These are phyloP conservation scores for Zelonia costaricensis DNA, from an alignment of 208 protist genomes.

Conservation along the genomic window DNA sequence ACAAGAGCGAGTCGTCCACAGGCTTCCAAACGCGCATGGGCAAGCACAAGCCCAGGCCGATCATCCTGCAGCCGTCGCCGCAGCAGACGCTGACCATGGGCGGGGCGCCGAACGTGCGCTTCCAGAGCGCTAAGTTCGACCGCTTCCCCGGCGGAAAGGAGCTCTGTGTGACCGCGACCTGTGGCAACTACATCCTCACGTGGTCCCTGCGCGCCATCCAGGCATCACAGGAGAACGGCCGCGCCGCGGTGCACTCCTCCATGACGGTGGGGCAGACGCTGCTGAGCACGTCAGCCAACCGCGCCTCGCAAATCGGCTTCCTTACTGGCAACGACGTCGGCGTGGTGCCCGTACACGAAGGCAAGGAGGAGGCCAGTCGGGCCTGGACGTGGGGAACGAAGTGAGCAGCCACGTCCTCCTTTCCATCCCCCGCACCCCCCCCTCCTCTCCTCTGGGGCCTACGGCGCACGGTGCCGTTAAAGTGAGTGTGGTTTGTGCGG, in stretches of 20 bases:
- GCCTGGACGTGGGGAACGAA: conserved; percentile 33
- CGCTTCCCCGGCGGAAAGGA: conserved; percentile 32
- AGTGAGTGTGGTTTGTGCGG: too few relatives aligned
- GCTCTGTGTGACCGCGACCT: conserved; percentile 53
- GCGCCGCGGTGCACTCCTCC: conserved; percentile 18
- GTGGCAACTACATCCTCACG: conserved; percentile 44
- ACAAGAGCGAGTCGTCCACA: conserved; percentile 27
- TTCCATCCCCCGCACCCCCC: neutral
- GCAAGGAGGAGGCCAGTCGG: conserved; percentile 15
- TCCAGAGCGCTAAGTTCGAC: conserved; percentile 50
- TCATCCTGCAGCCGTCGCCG: conserved; percentile 45
- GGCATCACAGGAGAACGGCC: conserved; percentile 38
- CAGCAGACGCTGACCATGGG: conserved; percentile 43
- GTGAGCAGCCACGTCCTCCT: too few relatives aligned
- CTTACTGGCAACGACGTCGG: conserved; percentile 24
- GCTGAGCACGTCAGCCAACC: conserved; percentile 31
- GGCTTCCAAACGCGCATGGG: conserved; percentile 61
- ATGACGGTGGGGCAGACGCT: conserved; percentile 28
- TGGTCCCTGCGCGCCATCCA: conserved; percentile 55
- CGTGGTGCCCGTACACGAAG: conserved; percentile 26
- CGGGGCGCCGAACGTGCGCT: conserved; percentile 38
- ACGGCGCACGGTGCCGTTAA: too few relatives aligned
- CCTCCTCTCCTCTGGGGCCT: too few relatives aligned
- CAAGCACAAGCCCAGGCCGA: conserved; percentile 46
- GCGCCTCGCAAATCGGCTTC: conserved; percentile 28